Evolutionary conservation across 225 moss, liverwort and hornwort species (phyloP), one percentile per base, ranked within the genome.

Genomic region (Polytrichum formosum): DNA sequence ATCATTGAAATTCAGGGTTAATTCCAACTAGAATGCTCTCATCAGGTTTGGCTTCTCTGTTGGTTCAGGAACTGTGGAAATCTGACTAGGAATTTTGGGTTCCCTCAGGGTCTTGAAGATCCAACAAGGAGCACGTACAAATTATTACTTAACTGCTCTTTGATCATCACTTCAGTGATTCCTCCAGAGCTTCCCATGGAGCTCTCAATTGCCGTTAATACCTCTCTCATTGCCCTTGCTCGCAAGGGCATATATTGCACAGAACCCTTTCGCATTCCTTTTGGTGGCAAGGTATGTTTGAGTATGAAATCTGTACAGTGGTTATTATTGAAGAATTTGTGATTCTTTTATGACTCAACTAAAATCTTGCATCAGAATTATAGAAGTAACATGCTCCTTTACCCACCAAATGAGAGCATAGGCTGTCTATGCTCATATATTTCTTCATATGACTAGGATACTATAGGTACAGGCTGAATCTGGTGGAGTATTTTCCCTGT

Each of bases 181-280:
- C 97, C 97, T 59, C 97, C 97, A 26, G 97, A 98, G 81, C 73
- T 98, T 73, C 97, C 97, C 55, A 98, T 98, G 97, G 97, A 98
- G 80, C 94, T 98, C 79, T 98, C 97, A 17, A 94, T 98, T 67
- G 97, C 97, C 61, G 97, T 98, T 55, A 98, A 98, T 69, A 98
- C 97, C 16, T 98, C 97, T 55, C 88, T 98, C 26, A 94, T 98
- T 55, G 97, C 97, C 6, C 85, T 98, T 60, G 94, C 92, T 74
- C 89, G 90, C 76, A 88, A 75, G 67, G 97, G 97, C 82, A 92
- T 98, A 31, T 98, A 88, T 74, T 98, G 97, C 87, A 98, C 97
- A 5, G 97, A 98, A 76, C 97, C 97, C 63, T 98, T 98, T 61
- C 90, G 97, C 54, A 98, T 98, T 65, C 97, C 97, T 66, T 98